phyloP scores from a whole-genome alignment of 2,329 filamentous ascomycete genomes.

The Beauveria varroae region DNA sequence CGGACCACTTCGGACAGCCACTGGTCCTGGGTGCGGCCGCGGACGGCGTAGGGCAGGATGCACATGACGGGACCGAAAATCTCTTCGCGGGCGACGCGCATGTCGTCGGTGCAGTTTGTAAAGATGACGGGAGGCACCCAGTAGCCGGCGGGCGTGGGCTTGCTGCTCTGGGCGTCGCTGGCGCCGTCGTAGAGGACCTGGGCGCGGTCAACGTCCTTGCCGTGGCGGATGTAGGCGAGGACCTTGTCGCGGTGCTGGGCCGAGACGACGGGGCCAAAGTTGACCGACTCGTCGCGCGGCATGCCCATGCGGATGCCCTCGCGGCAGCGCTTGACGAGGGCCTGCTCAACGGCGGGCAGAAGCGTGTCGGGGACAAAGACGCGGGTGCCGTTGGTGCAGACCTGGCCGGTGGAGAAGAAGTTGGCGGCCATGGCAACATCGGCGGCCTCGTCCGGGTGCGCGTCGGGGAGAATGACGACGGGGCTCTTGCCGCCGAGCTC shows the following conservation, averaged over 20 bases:
- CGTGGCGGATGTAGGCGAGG: constrained; percentile 65
- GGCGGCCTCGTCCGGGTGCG: constrained; percentile 70
- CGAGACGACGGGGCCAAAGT: constrained; percentile 79
- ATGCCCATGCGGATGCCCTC: constrained; percentile 72
- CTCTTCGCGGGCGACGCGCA: constrained; percentile 74
- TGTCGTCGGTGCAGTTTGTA: constrained; percentile 74
- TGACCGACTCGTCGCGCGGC: constrained; percentile 63
- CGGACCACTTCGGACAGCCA: constrained; percentile 59
- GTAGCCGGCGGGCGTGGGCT: constrained; percentile 56
- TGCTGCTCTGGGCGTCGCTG: constrained; percentile 42
- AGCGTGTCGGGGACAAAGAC: constrained; percentile 69
- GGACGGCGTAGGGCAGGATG: constrained; percentile 62
- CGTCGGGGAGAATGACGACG: constrained; percentile 71
- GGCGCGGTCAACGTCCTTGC: constrained; percentile 65
- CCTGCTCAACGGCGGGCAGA: constrained; percentile 60
- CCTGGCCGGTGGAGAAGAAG: constrained; percentile 85
- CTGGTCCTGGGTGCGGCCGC: constrained; percentile 20
- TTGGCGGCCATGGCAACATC: constrained; percentile 91
- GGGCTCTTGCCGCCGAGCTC: constrained; percentile 86
- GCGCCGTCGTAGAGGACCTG: constrained; percentile 65
- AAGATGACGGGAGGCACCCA: constrained; percentile 83
- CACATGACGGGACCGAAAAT: constrained; percentile 87
- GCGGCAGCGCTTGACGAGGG: constrained; percentile 42
- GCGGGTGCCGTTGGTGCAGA: constrained; percentile 86
- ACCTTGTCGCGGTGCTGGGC: constrained; percentile 71